A percentile compares a stretch with the other conserved stretches of the same genome.
phyloP scores from a whole-genome alignment of 108 stramenopile species.

The Cyclotella sp. region DNA sequence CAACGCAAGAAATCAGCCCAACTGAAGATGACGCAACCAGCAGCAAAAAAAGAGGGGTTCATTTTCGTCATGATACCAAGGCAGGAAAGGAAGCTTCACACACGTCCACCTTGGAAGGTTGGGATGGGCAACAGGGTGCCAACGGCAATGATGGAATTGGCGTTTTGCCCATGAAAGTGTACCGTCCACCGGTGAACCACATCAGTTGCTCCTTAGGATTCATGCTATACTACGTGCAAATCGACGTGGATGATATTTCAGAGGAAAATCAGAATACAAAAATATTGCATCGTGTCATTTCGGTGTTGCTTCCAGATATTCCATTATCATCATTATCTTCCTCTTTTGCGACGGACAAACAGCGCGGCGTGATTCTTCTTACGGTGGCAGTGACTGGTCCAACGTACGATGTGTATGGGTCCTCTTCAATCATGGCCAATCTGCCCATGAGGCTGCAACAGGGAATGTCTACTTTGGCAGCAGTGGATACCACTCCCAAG shows the following conservation, averaged over 20 bases:
- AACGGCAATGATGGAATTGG: background rate
- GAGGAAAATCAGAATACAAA: background rate
- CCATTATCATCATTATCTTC: background rate
- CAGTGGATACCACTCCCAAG: constrained; percentile 30
- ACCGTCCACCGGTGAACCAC: constrained; percentile 18
- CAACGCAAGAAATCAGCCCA: background rate
- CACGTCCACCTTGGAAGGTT: background rate
- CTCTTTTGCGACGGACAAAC: background rate
- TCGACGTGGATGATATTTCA: constrained; percentile 27
- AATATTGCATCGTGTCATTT: background rate
- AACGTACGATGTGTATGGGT: constrained; percentile 46
- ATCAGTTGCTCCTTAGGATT: constrained; percentile 31
- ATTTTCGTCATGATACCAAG: constrained; percentile 42
- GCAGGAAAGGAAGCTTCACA: constrained; percentile 2
- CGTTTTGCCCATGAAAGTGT: constrained; percentile 19
- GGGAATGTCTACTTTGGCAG: constrained; percentile 17
- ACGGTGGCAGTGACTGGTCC: constrained; percentile 44
- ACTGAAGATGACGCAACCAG: background rate
- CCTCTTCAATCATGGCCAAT: constrained; percentile 27
- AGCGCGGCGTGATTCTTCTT: constrained; percentile 27
- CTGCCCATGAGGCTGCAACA: constrained; percentile 34
- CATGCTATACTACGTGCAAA: constrained; percentile 41
- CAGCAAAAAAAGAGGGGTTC: constrained; percentile 13
- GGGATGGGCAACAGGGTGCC: background rate
- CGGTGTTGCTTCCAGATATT: constrained; percentile 11